Evolutionary conservation across 2,329 filamentous ascomycete genomes (phyloP).

Genomic region (Amauroascus verrucosus): DNA sequence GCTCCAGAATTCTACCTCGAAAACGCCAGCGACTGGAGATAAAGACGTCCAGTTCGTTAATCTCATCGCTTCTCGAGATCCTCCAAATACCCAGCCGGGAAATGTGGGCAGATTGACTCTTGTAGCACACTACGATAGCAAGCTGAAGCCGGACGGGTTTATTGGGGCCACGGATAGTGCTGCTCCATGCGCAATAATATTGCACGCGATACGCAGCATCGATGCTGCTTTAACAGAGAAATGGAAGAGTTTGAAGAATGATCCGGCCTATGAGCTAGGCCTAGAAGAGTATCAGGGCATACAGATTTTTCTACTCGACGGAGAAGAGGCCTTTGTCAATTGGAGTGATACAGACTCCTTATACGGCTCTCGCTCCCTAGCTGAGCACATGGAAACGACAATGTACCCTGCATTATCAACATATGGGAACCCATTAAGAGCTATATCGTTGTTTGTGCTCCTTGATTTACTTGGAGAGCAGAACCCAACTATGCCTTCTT

Average conservation of each 20-base stretch:
- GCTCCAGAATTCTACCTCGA: conserved; percentile 83
- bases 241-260: conserved; percentile 61
- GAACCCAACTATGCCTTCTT: conserved; percentile 65
- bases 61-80: conserved; percentile 75
- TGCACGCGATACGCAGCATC: conserved; percentile 73
- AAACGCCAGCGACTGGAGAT: conserved; percentile 64
- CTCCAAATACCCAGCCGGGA: conserved; percentile 64
- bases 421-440: conserved; percentile 61
- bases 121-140: conserved; percentile 89
- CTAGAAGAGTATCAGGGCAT: conserved; percentile 71
- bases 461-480: conserved; percentile 72
- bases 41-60: conserved; percentile 73
- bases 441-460: conserved; percentile 83
- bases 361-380: conserved; percentile 76
- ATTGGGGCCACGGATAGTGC: conserved; percentile 91
- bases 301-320: conserved; percentile 82
- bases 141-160: conserved; percentile 70
- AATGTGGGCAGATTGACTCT: conserved; percentile 73
- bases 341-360: conserved; percentile 78
- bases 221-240: conserved; percentile 70
- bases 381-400: conserved; percentile 66
- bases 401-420: conserved; percentile 61
- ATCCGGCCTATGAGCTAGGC: conserved; percentile 31
- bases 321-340: conserved; percentile 76
- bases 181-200: conserved; percentile 83